These are phyloP conservation scores for Phytophthora pisi DNA, from an alignment of 352 stramenopile genomes.

Conservation along the genomic window DNA sequence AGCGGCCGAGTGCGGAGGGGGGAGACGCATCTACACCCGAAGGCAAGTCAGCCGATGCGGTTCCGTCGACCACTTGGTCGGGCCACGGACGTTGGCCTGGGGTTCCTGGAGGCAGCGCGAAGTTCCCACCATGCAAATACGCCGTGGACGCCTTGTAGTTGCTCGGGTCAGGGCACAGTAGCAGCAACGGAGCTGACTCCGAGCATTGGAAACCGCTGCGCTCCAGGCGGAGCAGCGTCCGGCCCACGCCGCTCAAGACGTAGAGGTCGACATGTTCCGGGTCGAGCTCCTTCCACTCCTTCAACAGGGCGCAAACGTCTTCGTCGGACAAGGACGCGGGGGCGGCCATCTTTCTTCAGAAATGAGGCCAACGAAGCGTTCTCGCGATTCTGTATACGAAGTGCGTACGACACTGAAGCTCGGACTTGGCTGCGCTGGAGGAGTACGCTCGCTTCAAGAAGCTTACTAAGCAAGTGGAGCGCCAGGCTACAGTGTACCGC, in stretches of 20 bases:
- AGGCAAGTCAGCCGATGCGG: background rate
- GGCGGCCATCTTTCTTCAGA: too few species aligned
- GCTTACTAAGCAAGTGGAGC: constrained; percentile 75
- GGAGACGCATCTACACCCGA: background rate
- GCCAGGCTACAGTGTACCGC: constrained; percentile 64
- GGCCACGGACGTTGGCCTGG: background rate
- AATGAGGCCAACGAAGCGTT: too few species aligned
- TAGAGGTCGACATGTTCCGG: background rate
- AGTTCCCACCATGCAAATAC: background rate
- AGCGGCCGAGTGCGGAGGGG: background rate
- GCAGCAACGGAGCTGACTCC: background rate
- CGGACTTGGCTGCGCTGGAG: constrained; percentile 66
- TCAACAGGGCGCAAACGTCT: too few species aligned
- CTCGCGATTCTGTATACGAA: too few species aligned
- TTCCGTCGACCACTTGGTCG: background rate
- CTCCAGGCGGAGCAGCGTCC: background rate
- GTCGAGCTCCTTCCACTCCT: too few species aligned
- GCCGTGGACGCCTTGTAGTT: background rate
- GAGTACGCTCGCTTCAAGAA: constrained; percentile 82
- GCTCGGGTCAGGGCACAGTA: background rate
- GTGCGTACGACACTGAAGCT: too few species aligned
- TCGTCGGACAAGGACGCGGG: too few species aligned
- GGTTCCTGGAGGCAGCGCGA: background rate
- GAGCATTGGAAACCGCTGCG: background rate
- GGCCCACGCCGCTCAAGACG: background rate